Evolutionary conservation across 495 filamentous ascomycete genomes (phyloP).

Genomic region (Saxophila tyrrhenica): DNA sequence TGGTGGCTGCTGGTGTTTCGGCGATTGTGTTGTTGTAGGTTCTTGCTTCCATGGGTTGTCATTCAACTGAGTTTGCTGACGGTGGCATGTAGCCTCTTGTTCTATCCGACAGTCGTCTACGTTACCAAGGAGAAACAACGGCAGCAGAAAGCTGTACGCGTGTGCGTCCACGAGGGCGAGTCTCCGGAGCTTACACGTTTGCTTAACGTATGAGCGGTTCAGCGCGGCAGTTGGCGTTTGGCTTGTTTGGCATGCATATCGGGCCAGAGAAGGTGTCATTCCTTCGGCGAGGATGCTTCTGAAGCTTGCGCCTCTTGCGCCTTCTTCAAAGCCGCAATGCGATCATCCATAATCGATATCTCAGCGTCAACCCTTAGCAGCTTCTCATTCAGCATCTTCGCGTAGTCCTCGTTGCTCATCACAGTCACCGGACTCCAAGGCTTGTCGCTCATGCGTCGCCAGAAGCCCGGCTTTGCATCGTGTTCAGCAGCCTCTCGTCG

Average conservation of each 20-base stretch:
- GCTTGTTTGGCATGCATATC: too few relatives aligned
- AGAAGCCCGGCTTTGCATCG: slow-evolving; percentile 31
- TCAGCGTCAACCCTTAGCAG: slow-evolving; percentile 70
- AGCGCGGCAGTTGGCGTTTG: not conserved
- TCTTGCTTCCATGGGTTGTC: too few relatives aligned
- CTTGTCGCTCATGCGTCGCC: slow-evolving; percentile 44
- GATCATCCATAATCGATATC: slow-evolving; percentile 76
- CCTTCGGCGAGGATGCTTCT: not conserved
- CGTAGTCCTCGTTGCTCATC: slow-evolving; percentile 71
- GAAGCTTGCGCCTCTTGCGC: slow-evolving; percentile 12
- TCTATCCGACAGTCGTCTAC: not conserved
- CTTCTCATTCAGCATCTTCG: slow-evolving; percentile 61
- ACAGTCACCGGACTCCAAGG: slow-evolving; percentile 74
- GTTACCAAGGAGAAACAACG: not conserved
- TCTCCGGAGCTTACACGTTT: not conserved
- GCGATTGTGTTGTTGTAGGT: not conserved
- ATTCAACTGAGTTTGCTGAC: too few relatives aligned
- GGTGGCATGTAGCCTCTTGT: not conserved
- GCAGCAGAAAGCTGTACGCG: not conserved
- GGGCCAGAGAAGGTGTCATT: not conserved
- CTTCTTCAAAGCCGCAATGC: slow-evolving; percentile 49
- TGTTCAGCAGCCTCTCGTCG: slow-evolving; percentile 19
- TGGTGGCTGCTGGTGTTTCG: not conserved
- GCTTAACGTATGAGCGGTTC: not conserved
- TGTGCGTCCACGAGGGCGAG: not conserved